Evolutionary conservation across 371 early-diverging fungal species (phyloP).

Genomic region (Coemansia linderi): DNA sequence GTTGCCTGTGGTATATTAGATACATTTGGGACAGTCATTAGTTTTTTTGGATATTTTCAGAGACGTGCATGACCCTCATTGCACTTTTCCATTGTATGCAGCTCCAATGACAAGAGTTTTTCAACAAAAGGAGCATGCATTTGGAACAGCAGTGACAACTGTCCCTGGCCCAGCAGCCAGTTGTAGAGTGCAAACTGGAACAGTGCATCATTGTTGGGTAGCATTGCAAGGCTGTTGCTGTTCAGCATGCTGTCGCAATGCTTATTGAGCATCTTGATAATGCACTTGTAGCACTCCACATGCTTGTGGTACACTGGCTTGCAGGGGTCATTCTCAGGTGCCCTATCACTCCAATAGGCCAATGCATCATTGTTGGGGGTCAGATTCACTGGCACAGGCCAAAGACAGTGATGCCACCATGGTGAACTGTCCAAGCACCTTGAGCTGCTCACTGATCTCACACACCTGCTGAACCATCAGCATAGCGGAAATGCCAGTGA

Average conservation of each 20-base stretch:
- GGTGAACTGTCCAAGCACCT: slow-evolving; percentile 58
- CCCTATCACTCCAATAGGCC: slow-evolving; percentile 52
- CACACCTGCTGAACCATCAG: slow-evolving; percentile 61
- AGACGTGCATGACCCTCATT: too few species aligned
- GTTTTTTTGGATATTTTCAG: too few species aligned
- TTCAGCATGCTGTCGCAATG: slow-evolving; percentile 10
- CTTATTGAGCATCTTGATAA: slow-evolving; percentile 53
- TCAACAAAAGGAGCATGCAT: slow-evolving; percentile 66
- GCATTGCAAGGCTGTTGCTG: slow-evolving; percentile 12
- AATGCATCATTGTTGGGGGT: slow-evolving; percentile 63
- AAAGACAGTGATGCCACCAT: slow-evolving; percentile 72
- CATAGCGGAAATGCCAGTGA: slow-evolving; percentile 58
- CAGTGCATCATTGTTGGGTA: slow-evolving; percentile 61
- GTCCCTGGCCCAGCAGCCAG: slow-evolving; percentile 62
- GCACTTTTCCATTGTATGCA: slow-evolving; percentile 57
- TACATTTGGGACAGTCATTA: slow-evolving; percentile 40
- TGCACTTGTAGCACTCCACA: slow-evolving; percentile 57
- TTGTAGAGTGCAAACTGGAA: slow-evolving; percentile 74
- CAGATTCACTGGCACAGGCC: slow-evolving; percentile 66
- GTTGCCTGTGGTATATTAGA: too few species aligned
- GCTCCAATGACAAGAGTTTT: slow-evolving; percentile 65
- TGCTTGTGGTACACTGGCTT: slow-evolving; percentile 46
- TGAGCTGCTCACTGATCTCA: slow-evolving; percentile 63
- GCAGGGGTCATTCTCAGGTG: slow-evolving; percentile 35
- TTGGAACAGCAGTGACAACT: slow-evolving; percentile 46